Evolutionary conservation across 2,329 filamentous ascomycete species (phyloP), one percentile per base, ranked within the genome.

Genomic region (Botrytis medusae): DNA sequence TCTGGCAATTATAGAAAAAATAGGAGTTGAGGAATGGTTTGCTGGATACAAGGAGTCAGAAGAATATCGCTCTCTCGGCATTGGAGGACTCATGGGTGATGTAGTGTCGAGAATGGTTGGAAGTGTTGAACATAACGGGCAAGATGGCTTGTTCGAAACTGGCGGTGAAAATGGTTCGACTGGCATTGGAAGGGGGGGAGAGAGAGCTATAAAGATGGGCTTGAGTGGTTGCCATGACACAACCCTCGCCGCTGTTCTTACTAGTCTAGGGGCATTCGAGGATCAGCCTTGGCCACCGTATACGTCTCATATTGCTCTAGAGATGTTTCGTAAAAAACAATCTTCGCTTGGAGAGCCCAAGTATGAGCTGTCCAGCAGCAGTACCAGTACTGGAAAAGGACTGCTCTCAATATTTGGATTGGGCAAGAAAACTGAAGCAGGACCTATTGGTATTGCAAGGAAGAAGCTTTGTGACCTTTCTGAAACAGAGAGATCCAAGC

Each of bases 11-110:
- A 89, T 96, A 73, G 89, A 92, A 73, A 85, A 86, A 51, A 90
- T 98, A 74, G 90, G 88, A 42, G 90, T 95, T 0, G 95, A 99
- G 79, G 96, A 98, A 83, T 98, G 96, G 96, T 98, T 92, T 81
- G 85, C 88, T 32, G 95, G 96, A 4, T 98, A 97, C 81, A 87
- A 87, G 73, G 95, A 98, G 82, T 94, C 90, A 74, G 84, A 84
- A 60, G 96, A 98, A 82, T 98, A 97, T 83, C 91, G 95, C n/a
- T 89, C 88, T 76, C 86, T 98, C 3, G 96, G 95, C 4, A 96
- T 98, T 75, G 96, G 96, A 42, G 89, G 88, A 18, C 85, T 98
- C 16, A 85, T 97, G 80, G 95, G 94, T 44, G 95, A 98, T 79
- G 83, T 98, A 29, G 91, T 95, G 20, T 87, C 89, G 75, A 87